Evolutionary conservation across 2,329 filamentous ascomycete species (phyloP).

Genomic region (Chaetomium globosum): DNA sequence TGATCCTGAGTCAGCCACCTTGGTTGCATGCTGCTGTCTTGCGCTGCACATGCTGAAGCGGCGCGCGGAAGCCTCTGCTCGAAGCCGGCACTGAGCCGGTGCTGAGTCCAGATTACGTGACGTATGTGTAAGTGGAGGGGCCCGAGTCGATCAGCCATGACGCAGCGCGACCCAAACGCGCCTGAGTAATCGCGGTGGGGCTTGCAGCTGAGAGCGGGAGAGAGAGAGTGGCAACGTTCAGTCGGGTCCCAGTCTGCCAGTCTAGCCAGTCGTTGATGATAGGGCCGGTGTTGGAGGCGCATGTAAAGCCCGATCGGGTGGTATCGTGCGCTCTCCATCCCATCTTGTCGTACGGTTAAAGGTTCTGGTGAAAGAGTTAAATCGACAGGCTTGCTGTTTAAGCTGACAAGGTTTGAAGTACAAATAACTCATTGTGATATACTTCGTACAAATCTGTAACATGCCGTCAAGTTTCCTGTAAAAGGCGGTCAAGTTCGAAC

Average conservation of each 20-base stretch:
- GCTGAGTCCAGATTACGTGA: constrained; percentile 7
- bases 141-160: constrained; percentile 5
- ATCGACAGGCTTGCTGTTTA: neutral
- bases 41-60: neutral
- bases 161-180: neutral
- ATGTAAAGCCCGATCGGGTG: neutral
- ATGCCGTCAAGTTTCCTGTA: neutral
- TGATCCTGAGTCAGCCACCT: constrained; percentile 25
- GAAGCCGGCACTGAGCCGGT: neutral
- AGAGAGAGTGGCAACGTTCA: neutral
- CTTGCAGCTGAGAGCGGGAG: neutral
- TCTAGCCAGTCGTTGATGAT: no score
- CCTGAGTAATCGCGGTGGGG: constrained; percentile 13
- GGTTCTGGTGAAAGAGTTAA: neutral
- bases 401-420: neutral
- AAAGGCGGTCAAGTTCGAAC: neutral
- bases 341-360: neutral
- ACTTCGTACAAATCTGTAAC: neutral
- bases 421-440: neutral
- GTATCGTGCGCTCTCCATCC: neutral
- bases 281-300: no score
- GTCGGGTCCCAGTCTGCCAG: neutral
- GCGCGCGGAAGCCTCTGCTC: neutral
- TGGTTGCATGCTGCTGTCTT: neutral
- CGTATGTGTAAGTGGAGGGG: constrained; percentile 10